A percentile compares a stretch with the other conserved stretches of the same genome.
Evolutionary conservation across 2,329 filamentous ascomycete genomes (phyloP).

Genomic region (Nigrospora sphaerica): DNA sequence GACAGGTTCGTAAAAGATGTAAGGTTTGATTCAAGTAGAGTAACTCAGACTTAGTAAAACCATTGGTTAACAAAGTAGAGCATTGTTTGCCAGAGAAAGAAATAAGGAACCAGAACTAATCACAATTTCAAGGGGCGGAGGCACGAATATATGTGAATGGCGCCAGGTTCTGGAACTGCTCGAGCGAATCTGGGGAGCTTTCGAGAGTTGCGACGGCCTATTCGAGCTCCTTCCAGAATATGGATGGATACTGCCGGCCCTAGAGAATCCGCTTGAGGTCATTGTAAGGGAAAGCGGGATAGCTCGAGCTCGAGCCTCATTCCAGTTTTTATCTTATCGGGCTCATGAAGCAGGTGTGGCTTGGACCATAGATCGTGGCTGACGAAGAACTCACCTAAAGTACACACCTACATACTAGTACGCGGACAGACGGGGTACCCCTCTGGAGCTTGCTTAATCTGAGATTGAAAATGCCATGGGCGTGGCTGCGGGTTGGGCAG

Average conservation of each 20-base stretch:
- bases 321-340: background rate
- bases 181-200: background rate
- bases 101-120: background rate
- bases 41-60: too few relatives aligned
- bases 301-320: background rate
- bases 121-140: background rate
- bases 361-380: background rate
- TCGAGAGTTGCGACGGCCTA: background rate
- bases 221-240: constrained; percentile 7
- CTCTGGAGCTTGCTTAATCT: too few relatives aligned
- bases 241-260: background rate
- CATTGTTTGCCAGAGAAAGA: background rate
- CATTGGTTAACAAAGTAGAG: too few relatives aligned
- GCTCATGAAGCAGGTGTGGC: background rate
- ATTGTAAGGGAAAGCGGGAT: constrained; percentile 6
- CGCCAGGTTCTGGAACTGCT: too few relatives aligned
- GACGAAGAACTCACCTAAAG: background rate
- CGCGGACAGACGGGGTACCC: too few relatives aligned
- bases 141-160: too few relatives aligned
- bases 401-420: background rate
- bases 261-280: constrained; percentile 1
- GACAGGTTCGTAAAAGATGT: too few relatives aligned
- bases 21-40: too few relatives aligned
- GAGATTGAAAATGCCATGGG: too few relatives aligned
- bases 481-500: too few relatives aligned